Percentiles rank a stretch among this genome's conserved stretches.
Conservation (phyloP, 2,329 filamentous ascomycete genomes). For the Fusarium floridanum region DNA sequence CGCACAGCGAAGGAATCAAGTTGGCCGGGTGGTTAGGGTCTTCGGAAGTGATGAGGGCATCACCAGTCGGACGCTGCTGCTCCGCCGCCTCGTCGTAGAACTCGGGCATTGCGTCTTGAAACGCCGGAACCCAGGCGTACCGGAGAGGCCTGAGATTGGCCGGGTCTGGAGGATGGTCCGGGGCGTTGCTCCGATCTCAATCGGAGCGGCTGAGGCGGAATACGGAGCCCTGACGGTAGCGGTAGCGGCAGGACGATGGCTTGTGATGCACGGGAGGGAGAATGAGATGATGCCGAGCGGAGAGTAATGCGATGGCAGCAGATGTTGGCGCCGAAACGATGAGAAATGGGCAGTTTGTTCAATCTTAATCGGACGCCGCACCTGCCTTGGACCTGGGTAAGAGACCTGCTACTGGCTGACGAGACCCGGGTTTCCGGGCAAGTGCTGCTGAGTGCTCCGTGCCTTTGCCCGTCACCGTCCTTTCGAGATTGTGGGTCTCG, state of each 20-base stretch:
- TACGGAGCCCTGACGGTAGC: slow-evolving; percentile 18
- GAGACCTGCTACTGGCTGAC: slow-evolving; percentile 24
- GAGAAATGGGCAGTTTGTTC: slow-evolving; percentile 34
- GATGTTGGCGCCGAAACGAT: slow-evolving; percentile 13
- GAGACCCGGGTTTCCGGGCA: not conserved
- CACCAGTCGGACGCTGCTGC: slow-evolving; percentile 29
- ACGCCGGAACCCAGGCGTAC: slow-evolving; percentile 13
- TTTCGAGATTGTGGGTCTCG: not conserved
- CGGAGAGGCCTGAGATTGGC: slow-evolving; percentile 20
- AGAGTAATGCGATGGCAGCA: slow-evolving; percentile 18
- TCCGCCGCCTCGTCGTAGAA: slow-evolving; percentile 35
- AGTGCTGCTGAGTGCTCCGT: slow-evolving; percentile 16
- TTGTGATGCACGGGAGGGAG: slow-evolving; percentile 25
- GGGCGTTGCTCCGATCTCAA: slow-evolving; percentile 18
- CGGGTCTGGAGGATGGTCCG: not conserved
- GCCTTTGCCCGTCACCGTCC: slow-evolving; percentile 26
- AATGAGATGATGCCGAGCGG: slow-evolving; percentile 31
- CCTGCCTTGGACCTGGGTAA: slow-evolving; percentile 28
- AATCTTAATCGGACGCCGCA: slow-evolving; percentile 27
- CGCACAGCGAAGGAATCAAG: slow-evolving; percentile 91
- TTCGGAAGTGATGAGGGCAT: slow-evolving; percentile 66
- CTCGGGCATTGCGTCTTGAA: slow-evolving; percentile 18
- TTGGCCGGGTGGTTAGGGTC: slow-evolving; percentile 93
- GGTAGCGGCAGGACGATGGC: slow-evolving; percentile 16
- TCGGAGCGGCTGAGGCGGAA: slow-evolving; percentile 27